Evolutionary conservation across 352 stramenopile species (phyloP), one percentile per base, ranked within the genome.

Genomic region (Saprolegnia parasitica): DNA sequence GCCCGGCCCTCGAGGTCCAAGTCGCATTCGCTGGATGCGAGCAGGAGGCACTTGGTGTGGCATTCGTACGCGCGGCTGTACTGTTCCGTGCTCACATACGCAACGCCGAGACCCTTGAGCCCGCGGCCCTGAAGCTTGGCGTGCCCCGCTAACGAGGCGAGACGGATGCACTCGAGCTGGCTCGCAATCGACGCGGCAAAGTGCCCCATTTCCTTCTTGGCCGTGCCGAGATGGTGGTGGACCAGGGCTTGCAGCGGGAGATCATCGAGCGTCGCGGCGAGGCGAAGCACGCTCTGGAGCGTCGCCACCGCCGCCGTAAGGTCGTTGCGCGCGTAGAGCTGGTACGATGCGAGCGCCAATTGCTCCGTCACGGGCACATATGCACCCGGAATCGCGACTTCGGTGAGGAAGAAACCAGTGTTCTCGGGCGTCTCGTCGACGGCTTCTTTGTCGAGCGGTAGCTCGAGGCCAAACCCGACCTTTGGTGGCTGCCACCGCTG

Each of bases 1-100:
- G 90, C 81, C 11, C 86, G 80, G 0, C 82, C 83, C 56, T 91
- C 84, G 13, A 92, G 80, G 46, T 94, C 86, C 13, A 57, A 61
- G 65, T 91, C 84, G 16, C 76, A 73, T 13, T 78, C 73, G 21
- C 78, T 68, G 3, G 80, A 67, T 0, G 86, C 84, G 61, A 90
- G 60, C 6, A 72, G 42, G 8, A 94, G 65, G 8, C 83, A 85
- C 68, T 89, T 81, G 61, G 89, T 76, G 56, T 94, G 83, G 21
- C 79, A 81, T 23, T 84, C 80, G 37, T 87, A 72, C 3, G 84
- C 80, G 39, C 74, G 67, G 0, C 61, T 56, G 6, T 79, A 76
- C 6, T 88, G 75, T 6, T 83, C 66, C 0, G 70, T 68, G 32
- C 88, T 78, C 40, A 92, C 56, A 29, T 81, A 79, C 45, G 91